phyloP scores from a whole-genome alignment of 2,329 filamentous ascomycete species.

The Alternaria dauci region DNA sequence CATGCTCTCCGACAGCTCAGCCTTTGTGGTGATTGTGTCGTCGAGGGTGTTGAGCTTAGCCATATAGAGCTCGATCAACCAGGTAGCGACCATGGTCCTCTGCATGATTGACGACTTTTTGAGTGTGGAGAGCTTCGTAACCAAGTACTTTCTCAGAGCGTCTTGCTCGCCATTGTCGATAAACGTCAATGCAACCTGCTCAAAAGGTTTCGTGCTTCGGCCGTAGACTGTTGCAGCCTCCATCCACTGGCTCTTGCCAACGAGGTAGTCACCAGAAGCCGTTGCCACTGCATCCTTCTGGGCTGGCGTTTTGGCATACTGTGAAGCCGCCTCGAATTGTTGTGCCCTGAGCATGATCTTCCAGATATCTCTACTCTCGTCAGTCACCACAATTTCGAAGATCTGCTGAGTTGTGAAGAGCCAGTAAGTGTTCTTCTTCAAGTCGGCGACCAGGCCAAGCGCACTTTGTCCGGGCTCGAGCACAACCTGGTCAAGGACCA shows the following conservation, averaged over 20 bases:
- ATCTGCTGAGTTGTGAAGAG: constrained; percentile 91
- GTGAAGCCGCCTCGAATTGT: constrained; percentile 86
- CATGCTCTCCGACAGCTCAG: constrained; percentile 76
- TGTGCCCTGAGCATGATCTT: constrained; percentile 87
- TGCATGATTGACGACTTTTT: constrained; percentile 92
- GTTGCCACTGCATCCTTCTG: constrained; percentile 93
- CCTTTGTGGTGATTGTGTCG: constrained; percentile 89
- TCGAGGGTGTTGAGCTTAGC: constrained; percentile 94
- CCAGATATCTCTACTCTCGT: constrained; percentile 94
- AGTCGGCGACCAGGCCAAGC: constrained; percentile 86
- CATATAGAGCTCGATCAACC: constrained; percentile 97
- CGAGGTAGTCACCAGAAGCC: constrained; percentile 87
- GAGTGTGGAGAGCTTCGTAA: constrained; percentile 81
- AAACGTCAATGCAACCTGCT: constrained; percentile 90
- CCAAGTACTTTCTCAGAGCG: constrained; percentile 86
- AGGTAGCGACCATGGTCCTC: constrained; percentile 91
- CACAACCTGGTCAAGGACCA: constrained; percentile 88
- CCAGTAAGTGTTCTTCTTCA: constrained; percentile 97
- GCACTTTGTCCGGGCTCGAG: constrained; percentile 80
- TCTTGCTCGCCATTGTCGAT: constrained; percentile 92
- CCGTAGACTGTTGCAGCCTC: constrained; percentile 93
- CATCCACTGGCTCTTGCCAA: constrained; percentile 79
- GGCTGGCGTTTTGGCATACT: constrained; percentile 78
- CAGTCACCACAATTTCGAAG: constrained; percentile 88
- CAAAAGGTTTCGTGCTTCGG: constrained; percentile 94